Base-by-base conservation (phyloP, 1,284 basidiomycete genomes). In the Schizophyllum amplum region DNA sequence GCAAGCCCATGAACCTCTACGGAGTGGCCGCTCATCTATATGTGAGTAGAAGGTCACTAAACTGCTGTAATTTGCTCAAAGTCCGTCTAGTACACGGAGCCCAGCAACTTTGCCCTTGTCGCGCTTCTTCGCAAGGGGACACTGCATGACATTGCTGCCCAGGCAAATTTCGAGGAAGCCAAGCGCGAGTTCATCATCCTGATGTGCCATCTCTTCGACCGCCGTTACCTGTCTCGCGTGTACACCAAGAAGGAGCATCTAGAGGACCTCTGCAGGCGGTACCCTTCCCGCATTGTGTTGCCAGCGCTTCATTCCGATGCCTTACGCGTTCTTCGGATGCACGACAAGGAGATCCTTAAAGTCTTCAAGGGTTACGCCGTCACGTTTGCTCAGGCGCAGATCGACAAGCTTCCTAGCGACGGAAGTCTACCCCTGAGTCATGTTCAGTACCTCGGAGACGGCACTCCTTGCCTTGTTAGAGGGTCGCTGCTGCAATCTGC, bases 21-120 rank as follows among this genome's bases (percentile, higher is more conserved):
- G 78, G 75, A 0, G 69, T 85, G 17, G 79, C 79, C 0, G 72
- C 79, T 0, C 81, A 81, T 58, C 70, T 88, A 9, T 86, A 86
- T 62, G 72, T 72, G 56, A 57, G 72, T 64, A 4, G 13, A 33
- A 6, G n/a, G n/a, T n/a, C n/a, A n/a, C 27, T 13, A 33, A 6
- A 6, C 27, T 33, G 27, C 27, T 49, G 11, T 13, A 9, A 55
- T 55, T 7, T 25, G 21, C 47, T 55, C 27, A 55, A 53, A 69
- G 24, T 5, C 9, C 20, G n/a, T 2, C 21, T 42, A 61, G 71
- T 82, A 84, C 62, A 79, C 79, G 1, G 85, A 88, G 64, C 86
- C 86, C 0, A 80, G 78, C 67, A 88, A 87, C 65, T 74, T 89
- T 50, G 85, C 86, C 0, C 69, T 87, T 1, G 78, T 84, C 5